These are phyloP conservation scores for Dactylellina cionopaga DNA, from an alignment of 2,329 filamentous ascomycete genomes.

Conservation along the genomic window DNA sequence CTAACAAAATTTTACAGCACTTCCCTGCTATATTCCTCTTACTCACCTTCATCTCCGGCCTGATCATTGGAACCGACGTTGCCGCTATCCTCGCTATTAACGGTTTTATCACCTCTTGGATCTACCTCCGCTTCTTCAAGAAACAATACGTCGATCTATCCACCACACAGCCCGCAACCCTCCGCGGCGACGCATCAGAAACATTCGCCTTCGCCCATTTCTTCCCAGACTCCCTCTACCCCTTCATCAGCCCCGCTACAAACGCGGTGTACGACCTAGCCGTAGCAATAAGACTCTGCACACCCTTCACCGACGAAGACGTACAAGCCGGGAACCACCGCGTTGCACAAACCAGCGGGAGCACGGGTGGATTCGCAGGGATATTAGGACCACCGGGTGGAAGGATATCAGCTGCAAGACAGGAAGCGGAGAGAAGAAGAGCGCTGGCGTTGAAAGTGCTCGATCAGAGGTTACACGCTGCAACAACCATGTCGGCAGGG, in stretches of 20 bases:
- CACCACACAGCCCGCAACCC: slow-evolving; percentile 68
- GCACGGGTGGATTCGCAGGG: slow-evolving; percentile 34
- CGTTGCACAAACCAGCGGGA: slow-evolving; percentile 67
- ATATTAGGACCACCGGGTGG: slow-evolving; percentile 60
- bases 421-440: slow-evolving; percentile 89
- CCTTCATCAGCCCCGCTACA: slow-evolving; percentile 77
- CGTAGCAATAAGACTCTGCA: slow-evolving; percentile 79
- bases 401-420: slow-evolving; percentile 68
- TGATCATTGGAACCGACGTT: slow-evolving; percentile 75
- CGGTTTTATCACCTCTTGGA: slow-evolving; percentile 89
- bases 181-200: slow-evolving; percentile 92
- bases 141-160: slow-evolving; percentile 75
- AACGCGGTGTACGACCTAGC: slow-evolving; percentile 78
- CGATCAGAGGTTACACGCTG: slow-evolving; percentile 90
- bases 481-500: slow-evolving; percentile 69
- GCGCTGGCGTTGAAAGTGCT: slow-evolving; percentile 89
- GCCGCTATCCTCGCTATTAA: slow-evolving; percentile 81
- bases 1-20: slow-evolving; percentile 64
- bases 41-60: slow-evolving; percentile 74
- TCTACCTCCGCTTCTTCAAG: slow-evolving; percentile 96
- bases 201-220: slow-evolving; percentile 96
- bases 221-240: slow-evolving; percentile 86
- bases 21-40: slow-evolving; percentile 79
- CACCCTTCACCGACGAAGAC: slow-evolving; percentile 84
- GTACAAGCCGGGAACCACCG: slow-evolving; percentile 77